These are phyloP conservation scores for Elongisporangium senticosum DNA, from an alignment of 352 stramenopile species.

Conservation along the genomic window DNA sequence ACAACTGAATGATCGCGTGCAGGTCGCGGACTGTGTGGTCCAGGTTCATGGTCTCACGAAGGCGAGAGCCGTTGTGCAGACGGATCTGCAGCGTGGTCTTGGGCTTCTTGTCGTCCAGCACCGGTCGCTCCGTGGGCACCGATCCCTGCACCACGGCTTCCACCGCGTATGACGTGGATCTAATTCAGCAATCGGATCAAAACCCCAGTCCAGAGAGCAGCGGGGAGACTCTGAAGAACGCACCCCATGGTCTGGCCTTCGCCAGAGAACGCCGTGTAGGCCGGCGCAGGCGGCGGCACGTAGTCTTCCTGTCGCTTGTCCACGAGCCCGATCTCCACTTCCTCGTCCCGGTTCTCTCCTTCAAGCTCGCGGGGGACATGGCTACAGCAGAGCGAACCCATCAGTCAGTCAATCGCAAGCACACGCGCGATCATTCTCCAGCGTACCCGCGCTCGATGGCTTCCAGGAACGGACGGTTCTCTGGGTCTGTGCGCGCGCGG, in stretches of 20 bases:
- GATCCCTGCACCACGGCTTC: slow-evolving; percentile 44
- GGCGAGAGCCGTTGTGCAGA: slow-evolving; percentile 73
- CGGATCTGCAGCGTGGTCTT: slow-evolving; percentile 87
- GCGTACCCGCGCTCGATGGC: slow-evolving; percentile 67
- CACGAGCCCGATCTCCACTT: slow-evolving; percentile 78
- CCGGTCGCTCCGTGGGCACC: slow-evolving; percentile 34
- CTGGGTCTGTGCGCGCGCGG: slow-evolving; percentile 53
- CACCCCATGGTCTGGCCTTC: slow-evolving; percentile 77
- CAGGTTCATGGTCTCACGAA: slow-evolving; percentile 84
- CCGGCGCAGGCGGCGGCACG: slow-evolving; percentile 47
- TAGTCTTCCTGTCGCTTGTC: slow-evolving; percentile 87
- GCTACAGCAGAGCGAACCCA: slow-evolving; percentile 14
- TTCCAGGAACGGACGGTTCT: slow-evolving; percentile 73
- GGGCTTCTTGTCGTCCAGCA: slow-evolving; percentile 82
- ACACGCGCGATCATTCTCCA: background rate
- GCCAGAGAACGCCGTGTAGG: slow-evolving; percentile 86
- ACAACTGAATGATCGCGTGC: slow-evolving; percentile 83
- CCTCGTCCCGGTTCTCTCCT: slow-evolving; percentile 54
- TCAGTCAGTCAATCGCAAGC: background rate
- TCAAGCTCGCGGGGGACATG: slow-evolving; percentile 75
- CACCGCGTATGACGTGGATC: slow-evolving; percentile 30
- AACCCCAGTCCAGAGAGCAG: slow-evolving; percentile 2
- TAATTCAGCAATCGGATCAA: slow-evolving; percentile 3
- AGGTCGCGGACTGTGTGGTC: slow-evolving; percentile 85
- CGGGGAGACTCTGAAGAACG: background rate